These are phyloP conservation scores for Zygosaccharomyces pseudobailii DNA, from an alignment of 1,139 yeast species.

Conservation along the genomic window DNA sequence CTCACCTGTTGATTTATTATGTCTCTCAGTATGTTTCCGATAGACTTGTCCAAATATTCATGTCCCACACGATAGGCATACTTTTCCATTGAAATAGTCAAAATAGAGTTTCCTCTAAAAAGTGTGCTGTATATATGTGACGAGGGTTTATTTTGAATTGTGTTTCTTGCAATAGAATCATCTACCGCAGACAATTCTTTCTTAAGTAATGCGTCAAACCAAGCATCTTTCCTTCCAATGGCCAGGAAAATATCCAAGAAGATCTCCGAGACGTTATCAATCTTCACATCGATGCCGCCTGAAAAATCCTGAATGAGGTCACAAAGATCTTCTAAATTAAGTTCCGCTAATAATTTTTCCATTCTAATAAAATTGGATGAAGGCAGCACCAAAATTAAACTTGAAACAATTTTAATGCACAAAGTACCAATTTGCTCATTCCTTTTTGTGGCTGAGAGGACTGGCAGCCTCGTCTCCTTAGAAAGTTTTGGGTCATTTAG, in stretches of 20 bases:
- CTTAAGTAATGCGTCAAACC: slow-evolving; percentile 67
- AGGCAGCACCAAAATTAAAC: slow-evolving; percentile 57
- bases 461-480: slow-evolving; percentile 36
- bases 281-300: slow-evolving; percentile 38
- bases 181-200: slow-evolving; percentile 51
- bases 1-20: slow-evolving; percentile 47
- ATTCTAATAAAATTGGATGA: slow-evolving; percentile 54
- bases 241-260: slow-evolving; percentile 64
- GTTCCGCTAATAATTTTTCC: slow-evolving; percentile 52
- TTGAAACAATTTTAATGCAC: slow-evolving; percentile 49
- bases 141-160: slow-evolving; percentile 21
- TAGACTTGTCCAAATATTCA: slow-evolving; percentile 67
- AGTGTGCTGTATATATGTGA: slow-evolving; percentile 59
- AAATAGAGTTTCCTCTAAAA: slow-evolving; percentile 78
- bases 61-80: slow-evolving; percentile 75
- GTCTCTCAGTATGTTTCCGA: slow-evolving; percentile 61
- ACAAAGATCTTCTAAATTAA: slow-evolving; percentile 40
- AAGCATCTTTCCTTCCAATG: slow-evolving; percentile 55
- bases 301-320: slow-evolving; percentile 31
- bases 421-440: slow-evolving; percentile 50
- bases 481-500: slow-evolving; percentile 33
- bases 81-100: slow-evolving; percentile 75
- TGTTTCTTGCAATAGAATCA: slow-evolving; percentile 25
- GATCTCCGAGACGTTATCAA: slow-evolving; percentile 51
- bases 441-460: slow-evolving; percentile 23